These are phyloP conservation scores for Hypoxylon sp. DNA, from an alignment of 2,329 filamentous ascomycete genomes.

Conservation along the genomic window DNA sequence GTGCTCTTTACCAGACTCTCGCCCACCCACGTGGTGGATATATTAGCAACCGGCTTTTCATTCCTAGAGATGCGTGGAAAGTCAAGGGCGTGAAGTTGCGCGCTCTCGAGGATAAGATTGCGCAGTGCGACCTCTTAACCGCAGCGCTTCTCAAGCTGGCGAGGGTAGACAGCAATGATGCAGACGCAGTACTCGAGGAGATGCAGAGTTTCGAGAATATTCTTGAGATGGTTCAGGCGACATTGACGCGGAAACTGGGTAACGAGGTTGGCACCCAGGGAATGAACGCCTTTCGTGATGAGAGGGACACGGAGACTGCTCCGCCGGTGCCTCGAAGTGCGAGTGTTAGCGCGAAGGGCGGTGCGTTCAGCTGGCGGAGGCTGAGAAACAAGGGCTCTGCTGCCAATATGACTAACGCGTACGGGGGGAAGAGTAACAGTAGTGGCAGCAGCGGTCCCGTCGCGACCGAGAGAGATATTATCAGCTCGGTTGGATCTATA, in stretches of 20 bases:
- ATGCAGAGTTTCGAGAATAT: conserved; percentile 91
- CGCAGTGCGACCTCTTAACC: conserved; percentile 91
- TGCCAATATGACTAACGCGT: conserved; percentile 69
- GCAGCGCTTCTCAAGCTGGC: conserved; percentile 88
- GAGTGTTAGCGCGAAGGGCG: conserved; percentile 80
- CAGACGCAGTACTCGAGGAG: conserved; percentile 92
- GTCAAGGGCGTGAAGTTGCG: conserved; percentile 95
- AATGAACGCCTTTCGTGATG: conserved; percentile 57
- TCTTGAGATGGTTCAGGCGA: conserved; percentile 85
- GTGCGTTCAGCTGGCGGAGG: conserved; percentile 90
- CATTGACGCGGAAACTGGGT: conserved; percentile 87
- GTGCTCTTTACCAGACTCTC: conserved; percentile 91
- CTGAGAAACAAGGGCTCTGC: conserved; percentile 90
- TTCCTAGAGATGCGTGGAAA: conserved; percentile 93
- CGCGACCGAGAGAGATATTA: conserved; percentile 60
- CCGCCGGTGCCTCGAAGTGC: conserved; percentile 66
- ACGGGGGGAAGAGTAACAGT: conserved; percentile 62
- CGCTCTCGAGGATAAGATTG: conserved; percentile 91
- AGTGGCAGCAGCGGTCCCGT: conserved; percentile 54
- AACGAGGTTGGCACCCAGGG: conserved; percentile 90
- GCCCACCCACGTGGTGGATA: conserved; percentile 94
- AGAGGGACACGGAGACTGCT: conserved; percentile 59
- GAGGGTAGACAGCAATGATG: conserved; percentile 88
- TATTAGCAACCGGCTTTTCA: conserved; percentile 89
- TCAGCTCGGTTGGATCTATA: conserved; percentile 76